Conservation (phyloP, 2,329 filamentous ascomycete species). For the Fusarium avenaceum region DNA sequence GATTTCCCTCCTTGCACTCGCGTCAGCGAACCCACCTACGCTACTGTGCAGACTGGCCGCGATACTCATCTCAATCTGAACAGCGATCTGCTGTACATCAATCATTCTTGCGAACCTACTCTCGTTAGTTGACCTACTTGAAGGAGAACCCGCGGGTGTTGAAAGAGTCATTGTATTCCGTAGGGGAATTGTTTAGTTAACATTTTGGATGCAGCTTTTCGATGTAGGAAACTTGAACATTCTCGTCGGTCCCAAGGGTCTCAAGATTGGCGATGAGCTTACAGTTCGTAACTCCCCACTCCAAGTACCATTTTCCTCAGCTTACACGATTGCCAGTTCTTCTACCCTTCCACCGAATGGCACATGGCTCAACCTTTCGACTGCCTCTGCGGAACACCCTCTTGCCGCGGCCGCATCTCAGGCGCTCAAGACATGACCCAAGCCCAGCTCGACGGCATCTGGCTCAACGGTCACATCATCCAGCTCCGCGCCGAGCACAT, state of each 20-base stretch:
- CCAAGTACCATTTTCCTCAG: neutral
- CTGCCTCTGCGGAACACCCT: constrained; percentile 70
- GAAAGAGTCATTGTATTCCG: neutral
- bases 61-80: constrained; percentile 72
- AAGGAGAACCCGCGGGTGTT: constrained; percentile 30
- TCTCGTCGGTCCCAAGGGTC: constrained; percentile 69
- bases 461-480: constrained; percentile 73
- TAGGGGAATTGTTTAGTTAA: constrained; percentile 17
- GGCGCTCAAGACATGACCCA: constrained; percentile 73
- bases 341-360: constrained; percentile 83
- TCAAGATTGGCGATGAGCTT: constrained; percentile 69
- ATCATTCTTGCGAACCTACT: constrained; percentile 76
- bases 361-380: constrained; percentile 78
- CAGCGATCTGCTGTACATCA: constrained; percentile 76
- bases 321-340: constrained; percentile 63
- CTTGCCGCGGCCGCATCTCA: constrained; percentile 72
- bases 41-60: constrained; percentile 72
- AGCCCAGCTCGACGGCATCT: constrained; percentile 68
- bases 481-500: constrained; percentile 63
- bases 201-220: constrained; percentile 64
- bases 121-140: constrained; percentile 63
- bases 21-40: constrained; percentile 70
- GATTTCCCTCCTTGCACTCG: constrained; percentile 72
- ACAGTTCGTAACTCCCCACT: constrained; percentile 56
- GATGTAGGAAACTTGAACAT: constrained; percentile 70